A percentile compares a stretch with the other conserved stretches of the same genome.
phyloP scores from a whole-genome alignment of 768 basidiomycete species.

The Erythrobasidium yunnanense region DNA sequence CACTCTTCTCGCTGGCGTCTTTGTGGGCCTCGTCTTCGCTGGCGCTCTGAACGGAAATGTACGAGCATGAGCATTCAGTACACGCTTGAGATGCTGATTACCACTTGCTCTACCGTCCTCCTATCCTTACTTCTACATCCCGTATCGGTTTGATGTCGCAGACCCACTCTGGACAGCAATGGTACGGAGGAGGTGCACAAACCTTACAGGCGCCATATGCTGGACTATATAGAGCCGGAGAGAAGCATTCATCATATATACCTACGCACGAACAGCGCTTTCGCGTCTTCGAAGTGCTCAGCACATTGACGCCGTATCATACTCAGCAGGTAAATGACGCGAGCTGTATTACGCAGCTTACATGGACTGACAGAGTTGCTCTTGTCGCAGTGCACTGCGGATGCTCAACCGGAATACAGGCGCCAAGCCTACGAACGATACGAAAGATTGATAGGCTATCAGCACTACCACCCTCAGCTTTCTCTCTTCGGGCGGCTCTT shows the following conservation, averaged over 20 bases:
- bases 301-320: slow-evolving; percentile 77
- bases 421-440: slow-evolving; percentile 81
- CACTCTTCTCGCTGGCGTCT: slow-evolving; percentile 51
- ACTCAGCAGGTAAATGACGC: slow-evolving; percentile 48
- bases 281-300: slow-evolving; percentile 74
- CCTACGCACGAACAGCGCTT: slow-evolving; percentile 74
- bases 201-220: slow-evolving; percentile 5
- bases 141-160: not conserved
- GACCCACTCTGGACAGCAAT: slow-evolving; percentile 17
- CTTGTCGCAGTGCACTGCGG: slow-evolving; percentile 58
- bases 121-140: not conserved
- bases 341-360: too few relatives aligned
- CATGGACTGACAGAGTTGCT: too few relatives aligned
- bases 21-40: slow-evolving; percentile 54
- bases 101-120: not conserved
- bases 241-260: slow-evolving; percentile 40
- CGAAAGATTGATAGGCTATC: slow-evolving; percentile 64
- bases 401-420: slow-evolving; percentile 69
- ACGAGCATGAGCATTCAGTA: not conserved
- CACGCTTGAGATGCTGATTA: too few relatives aligned
- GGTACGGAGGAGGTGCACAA: slow-evolving; percentile 26
- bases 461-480: slow-evolving; percentile 14
- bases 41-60: slow-evolving; percentile 39
- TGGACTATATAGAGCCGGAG: slow-evolving; percentile 7
- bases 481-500: slow-evolving; percentile 43